Evolutionary conservation across 768 basidiomycete genomes (phyloP), one percentile per base, ranked within the genome.

Genomic region (Sporobolomyces phaffii): DNA sequence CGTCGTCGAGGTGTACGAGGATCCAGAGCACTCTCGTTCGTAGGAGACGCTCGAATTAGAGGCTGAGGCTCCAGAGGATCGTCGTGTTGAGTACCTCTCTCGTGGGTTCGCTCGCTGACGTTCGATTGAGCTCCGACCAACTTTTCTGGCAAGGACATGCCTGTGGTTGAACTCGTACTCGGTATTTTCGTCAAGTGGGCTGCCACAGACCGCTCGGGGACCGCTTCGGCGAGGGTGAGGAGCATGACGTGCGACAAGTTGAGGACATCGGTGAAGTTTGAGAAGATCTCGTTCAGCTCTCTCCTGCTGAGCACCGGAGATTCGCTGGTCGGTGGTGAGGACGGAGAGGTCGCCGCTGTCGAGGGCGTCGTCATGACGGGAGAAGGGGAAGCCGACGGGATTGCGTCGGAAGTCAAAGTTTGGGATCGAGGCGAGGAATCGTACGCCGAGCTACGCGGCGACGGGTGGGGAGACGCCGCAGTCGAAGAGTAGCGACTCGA

Each of bases 191-290:
- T 33, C 10, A 65, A 26, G n/a, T 64, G 47, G 2, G 70, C 65
- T 15, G 56, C 18, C 1, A 59, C 48, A 8, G 69, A 64, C 15
- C 60, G 44, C 6, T 54, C 54, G 0, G 64, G 64, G 33, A 72
- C 49, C 5, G 61, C 69, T 15, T 62, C 62, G 24, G 73, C 64
- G 22, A 75, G 56, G 2, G 62, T 47, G 33, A 52, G 29, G 22
- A 73, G 62, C 53, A 75, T 63, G 43, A 72, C 70, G 22, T 59
- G 66, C 17, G 68, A 60, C 26, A 74, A 58, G 36, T 59, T 64
- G 52, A 68, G 62, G 5, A 75, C 71, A 58, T 74, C 75, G 17
- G 56, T 38, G 34, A 74, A 74, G 59, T 74, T 73, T 22, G 47
- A 41, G 52, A 75, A 75, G 63, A 75, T 53, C 22, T 72, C 68